Conservation (phyloP, 225 moss, liverwort and hornwort genomes). For the Pseudisothecium myosuroides region DNA sequence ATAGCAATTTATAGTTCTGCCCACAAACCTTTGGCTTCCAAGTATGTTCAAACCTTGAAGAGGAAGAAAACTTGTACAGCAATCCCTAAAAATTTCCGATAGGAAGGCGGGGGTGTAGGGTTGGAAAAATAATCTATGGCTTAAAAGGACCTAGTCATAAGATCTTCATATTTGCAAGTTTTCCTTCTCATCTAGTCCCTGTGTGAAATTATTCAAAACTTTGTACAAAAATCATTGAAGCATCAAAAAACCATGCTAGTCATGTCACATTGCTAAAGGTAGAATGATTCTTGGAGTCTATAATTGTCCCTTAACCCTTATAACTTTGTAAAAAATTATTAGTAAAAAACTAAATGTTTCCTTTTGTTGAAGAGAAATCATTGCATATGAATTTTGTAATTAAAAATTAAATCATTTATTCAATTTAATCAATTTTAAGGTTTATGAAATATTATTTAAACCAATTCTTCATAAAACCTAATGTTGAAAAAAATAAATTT, state of each 20-base stretch:
- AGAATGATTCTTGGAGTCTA: not conserved
- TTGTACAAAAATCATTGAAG: not conserved
- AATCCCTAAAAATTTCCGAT: fast-evolving
- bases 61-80: not conserved
- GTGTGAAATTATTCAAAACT: not conserved
- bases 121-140: not conserved
- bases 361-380: not conserved
- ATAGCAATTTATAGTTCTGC: not conserved
- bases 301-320: not conserved
- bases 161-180: not conserved
- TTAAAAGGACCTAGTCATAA: not conserved
- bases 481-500: not conserved
- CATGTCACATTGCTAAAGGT: too few relatives aligned
- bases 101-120: not conserved
- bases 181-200: too few relatives aligned
- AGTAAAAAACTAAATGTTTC: not conserved
- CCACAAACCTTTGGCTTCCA: not conserved
- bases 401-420: too few relatives aligned
- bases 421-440: not conserved
- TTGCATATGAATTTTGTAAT: not conserved
- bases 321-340: not conserved
- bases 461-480: too few relatives aligned
- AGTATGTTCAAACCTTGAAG: not conserved
- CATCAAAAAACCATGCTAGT: not conserved
- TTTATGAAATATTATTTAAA: not conserved